Base-by-base conservation (phyloP, 805 yeast genomes). In the Hanseniaspora guilliermondii region DNA sequence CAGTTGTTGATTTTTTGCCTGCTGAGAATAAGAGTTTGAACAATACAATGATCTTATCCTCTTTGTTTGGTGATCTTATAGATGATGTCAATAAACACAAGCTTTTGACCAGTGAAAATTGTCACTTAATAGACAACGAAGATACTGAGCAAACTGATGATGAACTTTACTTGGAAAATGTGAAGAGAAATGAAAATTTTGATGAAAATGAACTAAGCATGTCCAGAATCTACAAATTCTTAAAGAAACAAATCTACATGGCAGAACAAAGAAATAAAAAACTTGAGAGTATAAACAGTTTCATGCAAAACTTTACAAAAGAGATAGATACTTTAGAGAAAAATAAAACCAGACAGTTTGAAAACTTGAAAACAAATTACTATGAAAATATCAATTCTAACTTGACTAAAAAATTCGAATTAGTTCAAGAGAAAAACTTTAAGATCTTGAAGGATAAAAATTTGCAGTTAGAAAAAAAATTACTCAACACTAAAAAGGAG, bases 41-140 rank as follows among this genome's bases (percentile, higher is more conserved):
- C 55, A 22, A 50, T 54, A 39, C 17, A 59, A 19, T 53, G 61
- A 44, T 33, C 53, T 45, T 56, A 60, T 37, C 44, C 25, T 83
- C 83, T 2, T 69, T 81, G 68, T 81, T 79, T 65, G 82, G 84
- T 25, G 85, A 80, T 62, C 73, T 78, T 19, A 72, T 75, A 59
- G 64, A 68, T 32, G 59, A 69, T 12, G 71, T 69, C 47, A 58
- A 78, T 30, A 83, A 79, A 59, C 82, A 77, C 57, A 66, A 71
- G 39, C 65, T 78, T 11, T 60, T 78, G 32, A 80, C 79, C 0
- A 64, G 74, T 3, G 72, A 72, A 56, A 73, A 76, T 39, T 72
- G 72, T 53, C 70, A 73, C 16, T 68, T 75, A 49, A 71, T 52
- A 19, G 24, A 32, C 17, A 35, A 46, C n/a, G 40, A 56, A 5